Evolutionary conservation across 192 early-diverging fungal species (phyloP), one percentile per base, ranked within the genome.

Genomic region (Coemansia sp.): DNA sequence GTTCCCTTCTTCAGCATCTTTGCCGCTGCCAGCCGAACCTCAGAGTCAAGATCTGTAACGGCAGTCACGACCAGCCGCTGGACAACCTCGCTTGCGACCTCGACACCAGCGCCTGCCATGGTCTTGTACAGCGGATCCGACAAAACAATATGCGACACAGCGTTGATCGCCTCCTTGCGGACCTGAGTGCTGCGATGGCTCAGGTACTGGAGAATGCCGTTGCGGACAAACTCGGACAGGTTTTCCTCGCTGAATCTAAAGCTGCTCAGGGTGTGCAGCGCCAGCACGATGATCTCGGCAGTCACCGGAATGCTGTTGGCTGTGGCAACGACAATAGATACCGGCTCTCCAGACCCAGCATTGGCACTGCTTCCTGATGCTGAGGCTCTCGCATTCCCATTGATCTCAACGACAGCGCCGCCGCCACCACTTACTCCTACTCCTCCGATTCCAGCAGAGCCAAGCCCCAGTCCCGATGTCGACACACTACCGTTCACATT

Each of bases 191-290:
- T 85, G 62, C 92, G 90, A 57, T 94, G 89, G 41, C 89, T 87
- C 40, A 97, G 74, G 59, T 94, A 97, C 15, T 84, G 74, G n/a
- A 93, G 84, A 10, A 94, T 87, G 50, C 87, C 90, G 61, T 92
- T 89, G 42, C 91, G 84, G 30, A 97, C 89, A 72, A 97, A 89
- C 70, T 95, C 95, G 67, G 93, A 90, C 40, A 98, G 78, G 53
- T 89, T 88, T 57, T 93, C 89, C 20, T 83, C 82, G 36, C 82
- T 74, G 73, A 98, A 98, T 74, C 94, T 88, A 71, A 98, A 97
- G 2, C 74, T 83, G 20, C 94, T 93, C 6, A 98, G 83, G 11
- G 92, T 96, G 7, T 82, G 86, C 53, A 98, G 70, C 0, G 96
- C 94, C 19, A 98, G 72, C 37, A 93, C 91, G 0, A 81, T 84